Evolutionary conservation across 768 basidiomycete genomes (phyloP).

Genomic region (Imleria badia): DNA sequence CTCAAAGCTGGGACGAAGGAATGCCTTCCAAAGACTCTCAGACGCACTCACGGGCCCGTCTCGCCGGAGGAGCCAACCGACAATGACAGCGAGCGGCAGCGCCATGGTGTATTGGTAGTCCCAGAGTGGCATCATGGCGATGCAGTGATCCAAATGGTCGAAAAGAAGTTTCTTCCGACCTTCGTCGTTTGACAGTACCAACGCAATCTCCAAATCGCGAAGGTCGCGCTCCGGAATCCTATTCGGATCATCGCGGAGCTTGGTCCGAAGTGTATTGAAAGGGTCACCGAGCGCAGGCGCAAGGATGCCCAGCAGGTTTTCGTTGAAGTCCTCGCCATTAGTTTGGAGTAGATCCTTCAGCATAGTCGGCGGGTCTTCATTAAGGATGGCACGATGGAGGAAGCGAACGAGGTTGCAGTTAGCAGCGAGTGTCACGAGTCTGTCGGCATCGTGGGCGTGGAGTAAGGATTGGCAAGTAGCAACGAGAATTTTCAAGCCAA

Average conservation of each 20-base stretch:
- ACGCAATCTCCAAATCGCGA: conserved; percentile 3
- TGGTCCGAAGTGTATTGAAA: neutral
- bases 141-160: conserved; percentile 1
- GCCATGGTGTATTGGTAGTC: neutral
- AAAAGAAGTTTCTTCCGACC: neutral
- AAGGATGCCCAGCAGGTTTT: neutral
- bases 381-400: neutral
- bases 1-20: conserved; percentile 1
- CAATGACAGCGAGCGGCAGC: neutral
- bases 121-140: neutral
- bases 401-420: neutral
- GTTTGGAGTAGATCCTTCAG: neutral
- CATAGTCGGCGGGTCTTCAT: conserved; percentile 2
- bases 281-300: conserved; percentile 2
- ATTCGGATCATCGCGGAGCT: neutral
- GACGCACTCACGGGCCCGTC: neutral
- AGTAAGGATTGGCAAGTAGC: neutral
- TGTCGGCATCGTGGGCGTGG: neutral
- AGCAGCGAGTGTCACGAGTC: neutral
- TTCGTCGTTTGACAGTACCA: neutral
- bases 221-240: conserved; percentile 5
- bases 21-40: neutral
- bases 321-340: neutral
- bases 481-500: neutral
- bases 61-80: conserved; percentile 7